Conservation (phyloP, 768 basidiomycete genomes). For the Mycena filopes region DNA sequence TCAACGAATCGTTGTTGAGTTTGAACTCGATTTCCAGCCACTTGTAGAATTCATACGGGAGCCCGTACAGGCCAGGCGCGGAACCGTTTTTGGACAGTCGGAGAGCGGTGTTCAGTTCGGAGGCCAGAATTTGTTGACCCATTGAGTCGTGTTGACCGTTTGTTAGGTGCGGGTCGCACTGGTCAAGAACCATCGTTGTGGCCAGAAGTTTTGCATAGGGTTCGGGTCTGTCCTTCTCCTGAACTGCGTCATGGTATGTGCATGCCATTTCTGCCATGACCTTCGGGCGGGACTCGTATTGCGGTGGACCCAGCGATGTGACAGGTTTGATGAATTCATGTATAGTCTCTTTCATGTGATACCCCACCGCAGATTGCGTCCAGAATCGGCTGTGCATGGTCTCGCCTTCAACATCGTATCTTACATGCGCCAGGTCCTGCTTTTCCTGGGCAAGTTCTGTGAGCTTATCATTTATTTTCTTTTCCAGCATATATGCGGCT, state of each 20-base stretch:
- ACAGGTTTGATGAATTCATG: too few relatives aligned
- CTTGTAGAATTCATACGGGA: constrained; percentile 35
- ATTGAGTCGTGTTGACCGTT: neutral
- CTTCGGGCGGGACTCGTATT: too few relatives aligned
- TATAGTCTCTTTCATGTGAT: constrained; percentile 5
- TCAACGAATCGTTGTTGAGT: neutral
- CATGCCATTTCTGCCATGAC: too few relatives aligned
- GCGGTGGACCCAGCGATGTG: too few relatives aligned
- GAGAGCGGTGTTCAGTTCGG: constrained; percentile 9
- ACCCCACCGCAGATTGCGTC: neutral
- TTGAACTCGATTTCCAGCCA: neutral
- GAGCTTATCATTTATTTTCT: constrained; percentile 3
- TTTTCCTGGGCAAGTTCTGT: neutral
- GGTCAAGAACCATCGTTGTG: neutral
- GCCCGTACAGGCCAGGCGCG: constrained; percentile 26
- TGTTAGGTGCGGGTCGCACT: neutral
- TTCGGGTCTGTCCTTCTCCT: too few relatives aligned
- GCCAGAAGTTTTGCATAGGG: too few relatives aligned
- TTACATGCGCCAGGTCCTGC: constrained; percentile 1
- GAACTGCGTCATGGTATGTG: too few relatives aligned
- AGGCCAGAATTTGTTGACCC: neutral
- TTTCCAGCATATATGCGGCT: neutral
- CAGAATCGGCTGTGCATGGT: neutral
- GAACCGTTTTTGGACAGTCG: constrained; percentile 8
- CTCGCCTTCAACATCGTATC: constrained; percentile 1